These are phyloP conservation scores for Coemansia sp. DNA, from an alignment of 192 early-diverging fungal genomes.

Conservation along the genomic window DNA sequence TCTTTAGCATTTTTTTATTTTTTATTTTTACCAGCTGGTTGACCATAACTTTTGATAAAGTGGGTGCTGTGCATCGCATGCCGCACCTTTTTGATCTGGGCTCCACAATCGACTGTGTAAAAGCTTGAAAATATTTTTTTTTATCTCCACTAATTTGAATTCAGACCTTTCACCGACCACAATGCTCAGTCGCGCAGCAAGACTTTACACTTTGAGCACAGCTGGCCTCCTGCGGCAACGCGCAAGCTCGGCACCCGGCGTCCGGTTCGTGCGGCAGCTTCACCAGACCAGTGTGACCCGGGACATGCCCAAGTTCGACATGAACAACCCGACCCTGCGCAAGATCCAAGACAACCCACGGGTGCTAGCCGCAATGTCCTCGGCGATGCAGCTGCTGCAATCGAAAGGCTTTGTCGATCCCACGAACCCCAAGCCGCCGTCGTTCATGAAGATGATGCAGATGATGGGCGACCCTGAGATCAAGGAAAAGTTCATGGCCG, in stretches of 20 bases:
- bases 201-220: not conserved
- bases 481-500: slow-evolving; percentile 7
- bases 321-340: slow-evolving; percentile 14
- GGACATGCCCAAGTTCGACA: slow-evolving; percentile 4
- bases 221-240: not conserved
- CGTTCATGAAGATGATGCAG: slow-evolving; percentile 34
- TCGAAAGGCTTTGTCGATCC: slow-evolving; percentile 17
- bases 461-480: slow-evolving; percentile 37
- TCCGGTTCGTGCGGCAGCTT: not conserved
- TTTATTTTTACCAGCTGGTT: no score
- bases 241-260: not conserved
- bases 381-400: slow-evolving; percentile 22
- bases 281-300: slow-evolving; percentile 1
- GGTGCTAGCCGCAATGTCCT: slow-evolving; percentile 15
- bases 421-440: slow-evolving; percentile 16
- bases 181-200: not conserved
- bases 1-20: not conserved
- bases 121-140: no score
- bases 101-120: no score
- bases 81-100: no score
- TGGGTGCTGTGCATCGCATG: no score
- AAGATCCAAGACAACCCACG: slow-evolving; percentile 23
- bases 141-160: no score
- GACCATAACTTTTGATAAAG: no score
- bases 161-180: no score